Base-by-base conservation (phyloP, 805 yeast genomes). In the Candida peoriensis region DNA sequence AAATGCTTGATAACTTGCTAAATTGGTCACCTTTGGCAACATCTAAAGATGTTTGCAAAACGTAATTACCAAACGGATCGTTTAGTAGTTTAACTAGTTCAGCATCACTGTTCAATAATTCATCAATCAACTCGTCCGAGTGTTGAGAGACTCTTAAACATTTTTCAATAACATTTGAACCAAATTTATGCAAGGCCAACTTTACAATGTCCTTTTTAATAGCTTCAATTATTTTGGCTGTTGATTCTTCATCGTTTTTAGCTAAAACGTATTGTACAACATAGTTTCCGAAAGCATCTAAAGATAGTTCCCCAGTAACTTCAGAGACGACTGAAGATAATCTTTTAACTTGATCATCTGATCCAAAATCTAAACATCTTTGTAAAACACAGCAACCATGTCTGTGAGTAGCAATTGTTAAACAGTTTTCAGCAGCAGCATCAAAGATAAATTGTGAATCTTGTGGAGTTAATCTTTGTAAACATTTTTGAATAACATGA, bases 371-470 rank as follows among this genome's bases (percentile, higher is more conserved):
- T 48, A 93, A 72, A 59, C 97, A 89, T 50, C 97, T 74, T 63
- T 90, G 98, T 38, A 90, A 68, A 18, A 90, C 97, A 61, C 97
- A 90, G 64, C 98, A 93, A 6, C 97, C 98, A 55, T 93, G 97
- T 53, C 96, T 76, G 54, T 93, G 97, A 30, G 94, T 87, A 5
- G 96, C 95, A 37, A 93, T 86, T 38, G 78, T 81, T 24, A 78
- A 70, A 43, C 93, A 81, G 44, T 87, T 71, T 11, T 60, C 61
- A 39, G 80, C 69, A 4, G 93, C 93, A 13, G 95, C 82, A 53
- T 88, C 93, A 56, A 86, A 88, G 40, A 93, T 85, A 55, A 93
- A 90, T 56, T 89, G 93, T 46, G 84, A 74, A 38, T 84, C 81
- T n/a, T 62, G 66, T 2, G 82, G 68, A 19, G 62, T 57, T 48